Base-by-base conservation (phyloP, 345 rosid species). In the Aethionema arabicum region DNA sequence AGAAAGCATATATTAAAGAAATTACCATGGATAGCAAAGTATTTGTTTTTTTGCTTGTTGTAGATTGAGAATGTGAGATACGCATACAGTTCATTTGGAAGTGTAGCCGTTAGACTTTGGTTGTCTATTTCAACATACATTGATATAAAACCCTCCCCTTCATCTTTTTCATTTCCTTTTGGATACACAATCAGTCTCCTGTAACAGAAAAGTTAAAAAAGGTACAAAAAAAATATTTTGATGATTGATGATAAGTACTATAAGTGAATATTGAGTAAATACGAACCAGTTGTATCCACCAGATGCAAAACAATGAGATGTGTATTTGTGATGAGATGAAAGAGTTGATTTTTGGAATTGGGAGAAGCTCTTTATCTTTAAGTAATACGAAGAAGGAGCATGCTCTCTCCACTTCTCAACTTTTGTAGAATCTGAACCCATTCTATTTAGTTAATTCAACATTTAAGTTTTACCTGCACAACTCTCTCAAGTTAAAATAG, bases 111-210 rank as follows among this genome's bases (percentile, higher is more conserved):
- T 6, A 53, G 8, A 27, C 11, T n/a, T n/a, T 21, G 27, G 27
- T 21, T 21, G 2, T 21, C 27, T 1, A 21, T 21, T 21, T 21
- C 27, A 21, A 21, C 27, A 2, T 21, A 21, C 44, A 64, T 43
- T 33, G 60, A 64, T 11, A 64, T 43, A 9, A 53, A 64, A 1
- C 45, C 68, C 0, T 0, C 21, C 7, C 61, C 68, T 1, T 64
- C 10, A 33, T 53, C 59, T 0, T 32, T 7, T 21, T 13, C 3
- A 6, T 63, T 63, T 4, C 59, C 59, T 41, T 63, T 63, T 11
- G 67, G 59, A 7, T 40, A 63, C 32, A 63, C 32, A 16, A 16
- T 52, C 37, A 64, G 12, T 43, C 43, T 52, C 68, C 52, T 59
- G 4, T 30, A n/a, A n/a, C n/a, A 0, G 2, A 8, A 35, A 35